Evolutionary conservation across 306 rosid species (phyloP).

Genomic region (Arachis stenosperma): DNA sequence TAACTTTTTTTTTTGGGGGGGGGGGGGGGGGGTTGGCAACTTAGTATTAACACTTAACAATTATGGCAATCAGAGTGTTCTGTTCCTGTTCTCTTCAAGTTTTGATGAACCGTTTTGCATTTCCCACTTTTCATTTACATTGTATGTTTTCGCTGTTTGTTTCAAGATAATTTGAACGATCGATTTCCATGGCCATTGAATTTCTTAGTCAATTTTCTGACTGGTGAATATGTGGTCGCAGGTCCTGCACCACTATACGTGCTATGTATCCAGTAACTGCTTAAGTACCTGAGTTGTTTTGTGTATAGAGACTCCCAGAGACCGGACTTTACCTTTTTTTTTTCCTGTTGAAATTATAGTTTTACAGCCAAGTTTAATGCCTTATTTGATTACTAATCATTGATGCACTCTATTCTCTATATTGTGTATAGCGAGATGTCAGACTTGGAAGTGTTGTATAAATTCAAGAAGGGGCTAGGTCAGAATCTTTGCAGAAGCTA

Average conservation of each 20-base stretch:
- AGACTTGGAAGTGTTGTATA: slow-evolving; percentile 47
- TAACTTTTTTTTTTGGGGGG: not conserved
- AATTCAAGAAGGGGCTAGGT: slow-evolving; percentile 61
- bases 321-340: slow-evolving; percentile 49
- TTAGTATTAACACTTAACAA: slow-evolving; percentile 18
- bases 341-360: not conserved
- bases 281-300: slow-evolving; percentile 63
- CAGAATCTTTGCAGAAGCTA: slow-evolving; percentile 57
- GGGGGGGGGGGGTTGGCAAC: not conserved
- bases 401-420: slow-evolving; percentile 39
- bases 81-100: slow-evolving; percentile 8
- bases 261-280: slow-evolving; percentile 82
- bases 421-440: slow-evolving; percentile 60
- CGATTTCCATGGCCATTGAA: slow-evolving; percentile 49
- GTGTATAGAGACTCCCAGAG: slow-evolving; percentile 62
- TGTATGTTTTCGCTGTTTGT: slow-evolving; percentile 23
- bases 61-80: slow-evolving; percentile 35
- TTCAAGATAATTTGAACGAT: slow-evolving; percentile 39
- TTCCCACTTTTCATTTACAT: slow-evolving; percentile 28
- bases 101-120: slow-evolving; percentile 30
- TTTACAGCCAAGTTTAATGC: slow-evolving; percentile 3
- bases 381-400: slow-evolving; percentile 41
- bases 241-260: slow-evolving; percentile 88
- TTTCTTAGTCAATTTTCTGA: slow-evolving; percentile 62
- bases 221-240: slow-evolving; percentile 88